Conservation (phyloP, 306 rosid species). For the Cicer yamashitae region DNA sequence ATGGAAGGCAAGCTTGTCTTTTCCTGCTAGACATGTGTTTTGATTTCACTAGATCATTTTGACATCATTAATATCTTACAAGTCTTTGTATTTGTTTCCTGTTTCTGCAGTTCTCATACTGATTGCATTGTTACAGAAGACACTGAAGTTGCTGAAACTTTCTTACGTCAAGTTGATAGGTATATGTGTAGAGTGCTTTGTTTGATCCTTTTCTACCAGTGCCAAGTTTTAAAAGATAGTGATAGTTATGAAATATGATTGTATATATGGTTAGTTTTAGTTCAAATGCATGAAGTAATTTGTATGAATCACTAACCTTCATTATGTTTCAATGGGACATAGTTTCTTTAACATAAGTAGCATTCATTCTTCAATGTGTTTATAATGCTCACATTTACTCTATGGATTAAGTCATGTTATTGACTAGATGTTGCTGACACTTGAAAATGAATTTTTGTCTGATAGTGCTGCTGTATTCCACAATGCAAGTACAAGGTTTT, state of each 20-base stretch:
- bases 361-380: background rate
- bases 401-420: constrained; percentile 3
- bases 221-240: background rate
- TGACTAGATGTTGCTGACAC: constrained; percentile 26
- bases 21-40: constrained; percentile 11
- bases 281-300: constrained; percentile 12
- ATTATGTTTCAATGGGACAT: constrained; percentile 25
- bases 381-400: background rate
- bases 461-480: constrained; percentile 85
- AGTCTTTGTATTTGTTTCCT: background rate
- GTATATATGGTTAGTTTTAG: background rate
- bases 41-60: background rate
- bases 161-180: constrained; percentile 83
- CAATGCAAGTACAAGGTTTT: constrained; percentile 81
- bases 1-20: constrained; percentile 71
- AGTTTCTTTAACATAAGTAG: background rate
- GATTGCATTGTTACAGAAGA: constrained; percentile 86
- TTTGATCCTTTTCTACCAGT: constrained; percentile 17
- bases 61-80: constrained; percentile 2
- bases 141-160: constrained; percentile 63
- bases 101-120: constrained; percentile 73
- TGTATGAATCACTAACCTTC: constrained; percentile 11
- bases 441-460: constrained; percentile 12
- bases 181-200: constrained; percentile 46
- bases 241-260: background rate